A percentile compares a stretch with the other conserved stretches of the same genome.
Evolutionary conservation across 2,329 filamentous ascomycete genomes (phyloP).

Genomic region (Ceratocystis lukuohia): DNA sequence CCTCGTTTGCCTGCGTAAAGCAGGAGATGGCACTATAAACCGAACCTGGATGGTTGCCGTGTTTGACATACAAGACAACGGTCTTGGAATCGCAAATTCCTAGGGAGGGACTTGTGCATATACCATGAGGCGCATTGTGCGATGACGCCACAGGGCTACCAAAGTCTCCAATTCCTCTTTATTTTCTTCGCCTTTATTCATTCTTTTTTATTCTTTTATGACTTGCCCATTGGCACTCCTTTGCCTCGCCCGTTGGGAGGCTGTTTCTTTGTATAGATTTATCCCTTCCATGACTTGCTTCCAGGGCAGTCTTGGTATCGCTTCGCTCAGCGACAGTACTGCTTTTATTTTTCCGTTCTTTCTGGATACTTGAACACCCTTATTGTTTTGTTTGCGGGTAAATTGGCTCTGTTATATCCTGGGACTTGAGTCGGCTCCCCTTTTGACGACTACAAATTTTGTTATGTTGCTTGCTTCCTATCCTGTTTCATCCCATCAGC

Average conservation of each 20-base stretch:
- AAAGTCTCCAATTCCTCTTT: neutral
- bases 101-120: neutral
- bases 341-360: slow-evolving; percentile 1
- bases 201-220: neutral
- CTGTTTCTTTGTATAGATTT: slow-evolving; percentile 3
- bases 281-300: neutral
- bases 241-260: neutral
- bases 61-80: neutral
- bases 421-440: neutral
- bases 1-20: slow-evolving; percentile 14
- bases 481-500: too few species aligned
- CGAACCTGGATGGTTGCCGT: neutral
- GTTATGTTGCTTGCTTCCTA: neutral
- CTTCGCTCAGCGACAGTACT: neutral
- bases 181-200: neutral
- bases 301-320: neutral
- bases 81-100: neutral
- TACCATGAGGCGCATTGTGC: neutral
- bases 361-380: neutral
- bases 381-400: neutral
- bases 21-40: neutral
- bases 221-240: neutral
- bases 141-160: neutral
- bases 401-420: slow-evolving; percentile 2
- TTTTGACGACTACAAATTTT: neutral